Base-by-base conservation (phyloP, 1,284 basidiomycete species). In the Irpex rosettiformis region DNA sequence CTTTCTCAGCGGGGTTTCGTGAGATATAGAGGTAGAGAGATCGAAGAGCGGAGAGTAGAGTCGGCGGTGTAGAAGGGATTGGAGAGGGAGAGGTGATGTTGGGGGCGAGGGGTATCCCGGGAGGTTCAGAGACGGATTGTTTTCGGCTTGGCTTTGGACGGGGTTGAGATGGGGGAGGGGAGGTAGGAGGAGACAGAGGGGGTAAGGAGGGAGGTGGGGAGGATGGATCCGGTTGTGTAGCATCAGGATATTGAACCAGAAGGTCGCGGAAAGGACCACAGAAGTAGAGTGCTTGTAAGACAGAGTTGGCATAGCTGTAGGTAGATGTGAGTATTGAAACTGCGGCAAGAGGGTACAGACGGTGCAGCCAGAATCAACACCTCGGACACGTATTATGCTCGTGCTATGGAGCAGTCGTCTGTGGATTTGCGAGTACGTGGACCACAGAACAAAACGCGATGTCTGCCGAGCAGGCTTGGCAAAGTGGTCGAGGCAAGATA, bases 251-350 rank as follows among this genome's bases (percentile, higher is more conserved):
- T 53, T 86, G 80, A 52, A 85, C 79, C 62, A 94, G 76, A 59
- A 91, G 87, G 47, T 91, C 83, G 42, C 91, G 81, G 69, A 94
- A 93, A 0, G 91, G 90, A n/a, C 79, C 73, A 65, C 91, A 93
- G 65, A 89, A 91, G 75, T 98, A 99, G 57, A 99, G 85, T 0
- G 96, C 90, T 73, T 99, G 96, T 8, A 99, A 82, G 27, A 99
- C 93, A 16, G 96, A 98, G 76, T 98, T 99, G 77, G 92, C 95
- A 74, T 99, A 99, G 76, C 93, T 94, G 72, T 42, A 45, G 21
- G 57, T 53, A 58, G 52, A 59, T 60, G 37, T 22, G 22, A 28
- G 52, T 57, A 25, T 58, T 58, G 30, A 10, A 8, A 3, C 16
- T 2, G 3, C 1, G 16, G 2, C 16, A 3, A 16, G 3, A 8